Evolutionary conservation across 495 filamentous ascomycete genomes (phyloP).

Genomic region (Trichocladium uniseriatum): DNA sequence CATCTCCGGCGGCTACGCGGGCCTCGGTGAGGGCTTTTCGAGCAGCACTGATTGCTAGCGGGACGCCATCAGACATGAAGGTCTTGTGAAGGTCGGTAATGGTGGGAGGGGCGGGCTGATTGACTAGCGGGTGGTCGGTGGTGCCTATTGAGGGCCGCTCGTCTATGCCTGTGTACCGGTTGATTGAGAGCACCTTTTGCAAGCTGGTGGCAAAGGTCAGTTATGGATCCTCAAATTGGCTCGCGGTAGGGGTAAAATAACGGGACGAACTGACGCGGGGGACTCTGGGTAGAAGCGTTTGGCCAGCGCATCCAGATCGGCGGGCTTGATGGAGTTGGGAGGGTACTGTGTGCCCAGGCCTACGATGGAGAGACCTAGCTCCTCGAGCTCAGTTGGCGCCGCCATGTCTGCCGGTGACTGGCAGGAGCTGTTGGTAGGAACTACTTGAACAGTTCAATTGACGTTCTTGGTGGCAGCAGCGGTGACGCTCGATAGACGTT

Average conservation of each 20-base stretch:
- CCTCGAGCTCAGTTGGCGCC: conserved; percentile 15
- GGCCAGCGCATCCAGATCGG: conserved; percentile 33
- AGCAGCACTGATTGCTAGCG: conserved; percentile 47
- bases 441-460: conserved; percentile 11
- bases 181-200: conserved; percentile 52
- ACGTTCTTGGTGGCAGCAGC: background rate
- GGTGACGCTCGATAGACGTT: too few species aligned
- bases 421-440: background rate
- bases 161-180: conserved; percentile 55
- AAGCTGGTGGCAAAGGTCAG: conserved; percentile 28
- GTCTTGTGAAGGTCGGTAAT: conserved; percentile 45
- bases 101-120: conserved; percentile 42
- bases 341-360: conserved; percentile 45
- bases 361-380: conserved; percentile 42
- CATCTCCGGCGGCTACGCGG: conserved; percentile 35
- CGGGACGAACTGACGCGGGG: conserved; percentile 33
- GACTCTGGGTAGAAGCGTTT: conserved; percentile 41
- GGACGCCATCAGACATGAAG: conserved; percentile 51
- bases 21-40: conserved; percentile 52
- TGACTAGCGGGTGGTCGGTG: conserved; percentile 48
- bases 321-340: conserved; percentile 33
- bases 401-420: conserved; percentile 17
- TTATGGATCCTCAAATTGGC: background rate
- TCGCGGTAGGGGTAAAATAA: background rate
- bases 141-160: conserved; percentile 49